phyloP scores from a whole-genome alignment of 2,329 filamentous ascomycete genomes.

The Chrysoporthe austroafricana region DNA sequence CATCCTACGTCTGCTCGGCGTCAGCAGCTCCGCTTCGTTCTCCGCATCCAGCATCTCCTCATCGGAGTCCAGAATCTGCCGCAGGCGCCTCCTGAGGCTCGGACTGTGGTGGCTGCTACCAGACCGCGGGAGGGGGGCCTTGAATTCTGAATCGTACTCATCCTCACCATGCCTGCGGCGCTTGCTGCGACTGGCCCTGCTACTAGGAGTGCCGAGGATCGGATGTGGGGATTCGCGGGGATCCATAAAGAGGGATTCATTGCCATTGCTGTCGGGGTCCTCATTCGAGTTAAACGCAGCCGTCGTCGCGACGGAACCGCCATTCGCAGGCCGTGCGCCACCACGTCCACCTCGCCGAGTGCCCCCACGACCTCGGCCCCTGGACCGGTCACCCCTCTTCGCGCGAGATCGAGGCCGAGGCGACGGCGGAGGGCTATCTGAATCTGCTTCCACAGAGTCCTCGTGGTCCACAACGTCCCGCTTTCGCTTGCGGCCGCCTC shows the following conservation, averaged over 20 bases:
- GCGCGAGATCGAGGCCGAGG: slow-evolving; percentile 18
- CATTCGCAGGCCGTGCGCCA: slow-evolving; percentile 11
- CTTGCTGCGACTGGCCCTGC: slow-evolving; percentile 21
- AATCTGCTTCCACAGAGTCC: slow-evolving; percentile 16
- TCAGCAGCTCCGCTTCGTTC: background rate
- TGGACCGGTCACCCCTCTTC: slow-evolving; percentile 16
- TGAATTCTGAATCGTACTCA: slow-evolving; percentile 22
- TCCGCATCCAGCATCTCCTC: slow-evolving; percentile 23
- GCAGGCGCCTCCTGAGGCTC: slow-evolving; percentile 21
- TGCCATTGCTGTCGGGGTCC: slow-evolving; percentile 17
- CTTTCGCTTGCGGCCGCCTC: slow-evolving; percentile 28
- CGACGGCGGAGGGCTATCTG: slow-evolving; percentile 7
- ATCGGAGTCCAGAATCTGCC: slow-evolving; percentile 23
- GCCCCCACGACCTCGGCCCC: slow-evolving; percentile 13
- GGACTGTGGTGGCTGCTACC: slow-evolving; percentile 25
- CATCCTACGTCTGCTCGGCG: background rate
- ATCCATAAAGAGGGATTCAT: background rate
- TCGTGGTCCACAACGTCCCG: slow-evolving; percentile 1
- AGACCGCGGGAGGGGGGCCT: slow-evolving; percentile 16
- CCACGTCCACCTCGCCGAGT: slow-evolving; percentile 23
- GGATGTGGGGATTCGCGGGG: slow-evolving; percentile 15
- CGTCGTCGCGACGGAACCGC: slow-evolving; percentile 18
- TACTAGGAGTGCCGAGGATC: slow-evolving; percentile 28
- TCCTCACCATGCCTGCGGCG: slow-evolving; percentile 21
- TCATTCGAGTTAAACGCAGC: slow-evolving; percentile 25